Evolutionary conservation across 192 early-diverging fungal species (phyloP), one percentile per base, ranked within the genome.

Genomic region (Podila epicladia): DNA sequence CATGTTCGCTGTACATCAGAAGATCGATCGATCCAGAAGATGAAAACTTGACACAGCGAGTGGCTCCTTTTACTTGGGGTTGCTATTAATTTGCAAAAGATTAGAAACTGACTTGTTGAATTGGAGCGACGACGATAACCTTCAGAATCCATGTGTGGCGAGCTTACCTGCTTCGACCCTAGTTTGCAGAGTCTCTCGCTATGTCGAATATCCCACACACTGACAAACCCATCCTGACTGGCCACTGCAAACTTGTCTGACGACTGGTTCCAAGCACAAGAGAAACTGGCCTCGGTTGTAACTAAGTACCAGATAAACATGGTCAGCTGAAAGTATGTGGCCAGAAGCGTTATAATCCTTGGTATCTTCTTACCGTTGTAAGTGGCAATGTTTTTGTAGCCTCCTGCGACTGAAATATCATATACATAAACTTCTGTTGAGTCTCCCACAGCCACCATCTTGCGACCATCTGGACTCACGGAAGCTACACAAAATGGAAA

Each of bases 201-300:
- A 57, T 86, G 87, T 24, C 95, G 88, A 48, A 97, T 89, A 76
- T 99, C 97, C 95, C 95, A 99, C 1, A 99, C 94, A 57, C 90
- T 93, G 9, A 96, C 95, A 69, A 83, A 94, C 11, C 97, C 97
- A 82, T 98, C 94, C 80, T 97, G 95, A 83, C 92, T 96, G 13
- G 96, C 96, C 2, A 99, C 96, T 0, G 97, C 97, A 88, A 99
- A 99, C 74, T 92, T 94, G 69, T 96, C 94, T 2, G 94, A 96
- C 19, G 91, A 85, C 65, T 96, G 95, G 79, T 94, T 98, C 95
- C 96, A 99, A 32, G 97, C 91, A 82, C 96, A 97, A 9, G 95
- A 97, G 71, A 98, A 99, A 11, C 94, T 93, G 0, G 97, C 95
- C 66, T 97, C 96, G 49, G 86, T 91, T 12, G 91, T 88, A 0